phyloP scores from a whole-genome alignment of 345 rosid species.

The Toxicodendron radicans region DNA sequence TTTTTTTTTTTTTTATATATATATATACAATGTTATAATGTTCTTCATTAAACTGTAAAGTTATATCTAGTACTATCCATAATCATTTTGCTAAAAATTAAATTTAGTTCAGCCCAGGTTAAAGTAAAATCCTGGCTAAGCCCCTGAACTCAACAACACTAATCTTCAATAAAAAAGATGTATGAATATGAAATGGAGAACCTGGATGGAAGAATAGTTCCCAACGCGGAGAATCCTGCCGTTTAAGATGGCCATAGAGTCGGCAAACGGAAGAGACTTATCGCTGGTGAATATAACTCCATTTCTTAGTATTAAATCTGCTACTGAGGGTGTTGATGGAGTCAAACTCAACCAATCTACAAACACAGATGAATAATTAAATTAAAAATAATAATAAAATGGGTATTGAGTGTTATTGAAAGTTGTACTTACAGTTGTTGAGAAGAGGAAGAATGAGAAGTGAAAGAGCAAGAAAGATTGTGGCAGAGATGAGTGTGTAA shows the following conservation, averaged over 20 bases:
- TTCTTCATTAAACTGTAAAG: too few relatives aligned
- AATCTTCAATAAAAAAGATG: too few relatives aligned
- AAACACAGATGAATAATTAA: not conserved
- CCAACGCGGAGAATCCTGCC: slow-evolving; percentile 77
- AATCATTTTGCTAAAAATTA: too few relatives aligned
- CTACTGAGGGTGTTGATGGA: slow-evolving; percentile 33
- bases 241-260: slow-evolving; percentile 71
- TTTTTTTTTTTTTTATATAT: too few relatives aligned
- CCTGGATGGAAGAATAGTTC: slow-evolving; percentile 41
- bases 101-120: too few relatives aligned
- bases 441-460: slow-evolving; percentile 34
- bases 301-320: slow-evolving; percentile 70
- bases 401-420: not conserved
- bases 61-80: too few relatives aligned
- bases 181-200: not conserved
- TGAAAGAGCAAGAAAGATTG: slow-evolving; percentile 41
- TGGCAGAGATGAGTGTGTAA: slow-evolving; percentile 37
- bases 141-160: not conserved
- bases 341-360: slow-evolving; percentile 55
- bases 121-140: too few relatives aligned
- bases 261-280: slow-evolving; percentile 56
- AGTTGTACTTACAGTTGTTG: slow-evolving; percentile 27
- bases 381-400: slow-evolving; percentile 4
- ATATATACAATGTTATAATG: too few relatives aligned
- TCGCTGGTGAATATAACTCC: slow-evolving; percentile 83